These are phyloP conservation scores for Blechomonas ayalai DNA, from an alignment of 208 protist species.

Conservation along the genomic window DNA sequence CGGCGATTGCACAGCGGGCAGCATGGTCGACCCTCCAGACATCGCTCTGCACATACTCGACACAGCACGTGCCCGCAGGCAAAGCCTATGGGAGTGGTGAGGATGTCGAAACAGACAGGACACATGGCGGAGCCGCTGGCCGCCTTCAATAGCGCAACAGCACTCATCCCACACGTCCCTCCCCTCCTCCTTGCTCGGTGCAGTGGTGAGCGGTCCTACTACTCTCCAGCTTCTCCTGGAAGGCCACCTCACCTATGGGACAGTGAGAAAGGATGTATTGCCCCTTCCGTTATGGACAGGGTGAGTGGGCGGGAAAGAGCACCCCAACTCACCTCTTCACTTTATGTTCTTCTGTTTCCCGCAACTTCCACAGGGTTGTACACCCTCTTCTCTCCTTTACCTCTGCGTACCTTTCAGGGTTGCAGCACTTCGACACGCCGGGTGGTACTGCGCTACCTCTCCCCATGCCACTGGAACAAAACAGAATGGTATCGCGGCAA, in stretches of 20 bases:
- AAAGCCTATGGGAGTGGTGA: slow-evolving; percentile 42
- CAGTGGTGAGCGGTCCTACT: not conserved
- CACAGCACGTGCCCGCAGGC: slow-evolving; percentile 73
- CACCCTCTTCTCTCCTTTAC: not conserved
- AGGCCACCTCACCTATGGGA: slow-evolving; percentile 1
- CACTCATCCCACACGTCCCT: slow-evolving; percentile 2
- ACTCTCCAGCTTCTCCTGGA: not conserved
- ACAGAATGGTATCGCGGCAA: too few relatives aligned
- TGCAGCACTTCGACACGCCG: not conserved
- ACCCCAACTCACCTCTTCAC: not conserved
- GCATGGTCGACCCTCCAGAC: slow-evolving; percentile 30
- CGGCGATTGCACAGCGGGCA: slow-evolving; percentile 71
- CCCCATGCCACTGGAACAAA: too few relatives aligned
- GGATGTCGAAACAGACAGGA: slow-evolving; percentile 52
- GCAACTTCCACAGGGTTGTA: not conserved
- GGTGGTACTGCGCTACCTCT: too few relatives aligned
- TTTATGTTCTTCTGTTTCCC: not conserved
- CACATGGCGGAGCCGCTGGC: slow-evolving; percentile 39
- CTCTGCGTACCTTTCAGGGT: not conserved
- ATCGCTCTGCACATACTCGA: slow-evolving; percentile 31
- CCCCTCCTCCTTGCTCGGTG: not conserved
- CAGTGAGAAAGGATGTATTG: slow-evolving; percentile 1
- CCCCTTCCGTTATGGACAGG: too few relatives aligned
- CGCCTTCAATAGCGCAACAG: slow-evolving; percentile 18
- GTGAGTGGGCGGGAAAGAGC: not conserved